Conservation (phyloP, 306 rosid species). For the Begonia fuchsioides region DNA sequence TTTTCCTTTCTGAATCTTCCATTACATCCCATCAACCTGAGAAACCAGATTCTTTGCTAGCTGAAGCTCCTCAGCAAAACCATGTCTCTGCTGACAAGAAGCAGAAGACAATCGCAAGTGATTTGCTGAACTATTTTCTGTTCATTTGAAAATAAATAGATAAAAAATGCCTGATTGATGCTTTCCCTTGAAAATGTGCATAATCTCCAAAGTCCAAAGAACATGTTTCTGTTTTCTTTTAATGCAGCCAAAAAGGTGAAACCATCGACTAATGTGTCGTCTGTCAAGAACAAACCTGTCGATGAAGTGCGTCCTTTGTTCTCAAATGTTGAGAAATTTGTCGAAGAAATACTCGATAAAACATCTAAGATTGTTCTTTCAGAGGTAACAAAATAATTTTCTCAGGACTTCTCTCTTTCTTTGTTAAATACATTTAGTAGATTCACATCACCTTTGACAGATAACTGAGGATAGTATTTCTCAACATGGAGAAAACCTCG, state of each 20-base stretch:
- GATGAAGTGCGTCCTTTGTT: constrained; percentile 17
- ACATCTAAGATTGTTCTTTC: constrained; percentile 52
- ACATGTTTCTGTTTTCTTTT: constrained; percentile 6
- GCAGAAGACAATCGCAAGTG: constrained; percentile 34
- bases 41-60: constrained; percentile 33
- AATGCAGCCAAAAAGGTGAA: constrained; percentile 33
- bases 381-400: constrained; percentile 34
- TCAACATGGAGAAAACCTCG: constrained; percentile 52
- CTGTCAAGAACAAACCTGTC: constrained; percentile 32
- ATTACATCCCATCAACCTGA: constrained; percentile 36
- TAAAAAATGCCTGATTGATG: not conserved
- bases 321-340: constrained; percentile 58
- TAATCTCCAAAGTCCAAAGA: not conserved
- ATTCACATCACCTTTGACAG: constrained; percentile 29
- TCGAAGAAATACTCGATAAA: constrained; percentile 59
- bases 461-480: constrained; percentile 41
- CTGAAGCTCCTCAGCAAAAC: constrained; percentile 21
- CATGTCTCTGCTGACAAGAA: constrained; percentile 19
- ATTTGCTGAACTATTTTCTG: not conserved
- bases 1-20: constrained; percentile 47
- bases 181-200: too few species aligned
- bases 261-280: constrained; percentile 25
- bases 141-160: not conserved
- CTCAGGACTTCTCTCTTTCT: constrained; percentile 5
- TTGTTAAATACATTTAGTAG: not conserved